Conservation (phyloP, 2,329 filamentous ascomycete genomes). For the Scytalidium sp. region DNA sequence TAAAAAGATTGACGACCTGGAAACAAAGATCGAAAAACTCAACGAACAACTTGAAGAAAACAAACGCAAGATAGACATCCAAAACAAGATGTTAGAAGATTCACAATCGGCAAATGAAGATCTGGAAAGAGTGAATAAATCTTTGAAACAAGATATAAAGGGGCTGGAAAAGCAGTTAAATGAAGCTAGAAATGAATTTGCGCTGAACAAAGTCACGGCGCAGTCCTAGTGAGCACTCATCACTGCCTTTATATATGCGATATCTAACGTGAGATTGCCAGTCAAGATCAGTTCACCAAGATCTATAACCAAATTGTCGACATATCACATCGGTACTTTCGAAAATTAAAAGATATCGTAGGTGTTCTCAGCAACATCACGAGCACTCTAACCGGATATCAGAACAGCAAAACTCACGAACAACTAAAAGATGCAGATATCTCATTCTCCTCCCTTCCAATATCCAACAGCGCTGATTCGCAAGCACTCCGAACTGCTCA, state of each 20-base stretch:
- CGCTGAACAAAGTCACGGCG: neutral
- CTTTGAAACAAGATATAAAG: neutral
- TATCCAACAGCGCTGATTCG: conserved; percentile 9
- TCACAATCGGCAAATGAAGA: neutral
- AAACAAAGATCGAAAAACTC: neutral
- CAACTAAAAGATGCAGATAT: conserved; percentile 5
- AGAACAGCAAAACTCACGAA: conserved; percentile 4
- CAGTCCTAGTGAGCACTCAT: neutral
- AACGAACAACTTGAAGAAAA: neutral
- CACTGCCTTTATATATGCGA: neutral
- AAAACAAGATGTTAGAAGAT: neutral
- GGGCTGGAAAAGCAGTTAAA: neutral
- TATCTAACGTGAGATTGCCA: neutral
- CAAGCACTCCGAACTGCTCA: conserved; percentile 8
- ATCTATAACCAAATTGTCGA: conserved; percentile 4
- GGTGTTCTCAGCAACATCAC: neutral
- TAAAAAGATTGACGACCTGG: neutral
- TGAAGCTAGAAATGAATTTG: neutral
- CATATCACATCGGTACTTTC: conserved; percentile 5
- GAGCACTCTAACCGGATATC: neutral
- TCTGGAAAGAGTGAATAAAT: neutral
- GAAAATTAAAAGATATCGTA: neutral
- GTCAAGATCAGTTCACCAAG: conserved; percentile 3
- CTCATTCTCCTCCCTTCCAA: conserved; percentile 9
- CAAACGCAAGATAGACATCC: neutral